Base-by-base conservation (phyloP, 2,329 filamentous ascomycete species). In the Cyphellophora europaea region DNA sequence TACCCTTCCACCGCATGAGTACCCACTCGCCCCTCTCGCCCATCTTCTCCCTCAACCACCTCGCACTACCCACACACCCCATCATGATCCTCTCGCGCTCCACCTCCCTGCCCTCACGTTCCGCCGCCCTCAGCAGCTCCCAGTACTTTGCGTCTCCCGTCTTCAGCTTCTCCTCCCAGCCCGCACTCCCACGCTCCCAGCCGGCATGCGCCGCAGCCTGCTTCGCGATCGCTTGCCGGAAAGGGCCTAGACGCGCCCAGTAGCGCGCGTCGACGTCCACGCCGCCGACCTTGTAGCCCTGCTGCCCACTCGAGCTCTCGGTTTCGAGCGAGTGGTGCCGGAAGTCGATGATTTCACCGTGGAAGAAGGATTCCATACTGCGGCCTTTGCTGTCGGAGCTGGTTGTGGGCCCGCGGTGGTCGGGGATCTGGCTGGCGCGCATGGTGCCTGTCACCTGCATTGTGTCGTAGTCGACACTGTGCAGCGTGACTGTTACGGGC, bases 281-380 rank as follows among this genome's bases (percentile, higher is more conserved):
- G 39, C 62, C 59, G 23, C 63, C 61, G 34, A 63, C 59, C 44
- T 32, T 39, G 29, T 43, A 49, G 11, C 40, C 37, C 8, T 42
- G 36, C 15, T 65, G 65, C n/a, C n/a, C n/a, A n/a, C n/a, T n/a
- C n/a, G n/a, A n/a, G 40, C 56, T 61, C 43, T 64, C 63, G 8
- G 65, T 69, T 41, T 66, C 61, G 10, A 69, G 48, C 1, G 61
- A 64, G 40, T 67, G 60, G 2, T 49, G 58, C 43, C 63, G 63
- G 45, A 82, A 74, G 51, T 82, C 77, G 41, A 82, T 71, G 40
- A 82, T 79, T 50, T 82, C 77, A 36, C 77, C 77, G 60, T 80
- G 77, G 29, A 81, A 65, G 49, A 75, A 81, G 2, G 15, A 18
- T 18, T 32, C 30, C 30, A 32, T 32, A 12, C 30, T 32, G 15